Conservation (phyloP, 805 yeast species). For the Crinitomyces ghanaensis region DNA sequence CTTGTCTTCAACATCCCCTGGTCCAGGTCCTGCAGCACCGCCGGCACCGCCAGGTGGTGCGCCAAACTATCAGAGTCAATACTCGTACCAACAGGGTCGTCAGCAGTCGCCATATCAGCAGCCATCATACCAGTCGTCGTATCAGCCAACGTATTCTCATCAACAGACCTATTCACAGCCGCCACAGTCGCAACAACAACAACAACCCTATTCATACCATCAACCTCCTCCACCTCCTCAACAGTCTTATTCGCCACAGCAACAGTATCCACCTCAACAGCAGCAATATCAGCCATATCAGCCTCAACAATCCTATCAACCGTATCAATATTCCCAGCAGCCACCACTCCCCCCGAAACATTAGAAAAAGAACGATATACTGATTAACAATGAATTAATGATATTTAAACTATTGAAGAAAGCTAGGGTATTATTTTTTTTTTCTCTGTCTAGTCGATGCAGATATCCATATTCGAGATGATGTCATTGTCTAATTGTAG, state of each 20-base stretch:
- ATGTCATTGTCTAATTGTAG: too few species aligned
- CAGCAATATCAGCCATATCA: constrained; percentile 8
- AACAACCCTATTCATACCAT: constrained; percentile 5
- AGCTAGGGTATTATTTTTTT: not conserved
- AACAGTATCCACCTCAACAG: constrained; percentile 26
- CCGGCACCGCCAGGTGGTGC: constrained; percentile 12
- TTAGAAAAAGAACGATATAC: constrained; percentile 1
- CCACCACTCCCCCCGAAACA: constrained; percentile 6
- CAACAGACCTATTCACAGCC: constrained; percentile 13
- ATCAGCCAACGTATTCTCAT: not conserved
- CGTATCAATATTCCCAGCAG: constrained; percentile 6
- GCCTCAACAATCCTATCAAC: constrained; percentile 6
- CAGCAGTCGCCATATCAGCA: constrained; percentile 2
- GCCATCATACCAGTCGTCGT: not conserved
- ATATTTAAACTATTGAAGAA: not conserved
- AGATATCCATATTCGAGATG: too few species aligned
- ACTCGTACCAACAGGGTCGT: too few species aligned
- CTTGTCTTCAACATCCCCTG: not conserved
- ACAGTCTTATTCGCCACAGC: constrained; percentile 8
- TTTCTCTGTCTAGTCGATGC: not conserved
- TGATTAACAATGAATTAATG: constrained; percentile 1
- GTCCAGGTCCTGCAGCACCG: too few species aligned
- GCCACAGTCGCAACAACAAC: constrained; percentile 19
- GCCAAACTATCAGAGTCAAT: constrained; percentile 21
- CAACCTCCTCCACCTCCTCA: constrained; percentile 6